phyloP scores from a whole-genome alignment of 1,284 basidiomycete genomes.

The Inonotus obliquus region DNA sequence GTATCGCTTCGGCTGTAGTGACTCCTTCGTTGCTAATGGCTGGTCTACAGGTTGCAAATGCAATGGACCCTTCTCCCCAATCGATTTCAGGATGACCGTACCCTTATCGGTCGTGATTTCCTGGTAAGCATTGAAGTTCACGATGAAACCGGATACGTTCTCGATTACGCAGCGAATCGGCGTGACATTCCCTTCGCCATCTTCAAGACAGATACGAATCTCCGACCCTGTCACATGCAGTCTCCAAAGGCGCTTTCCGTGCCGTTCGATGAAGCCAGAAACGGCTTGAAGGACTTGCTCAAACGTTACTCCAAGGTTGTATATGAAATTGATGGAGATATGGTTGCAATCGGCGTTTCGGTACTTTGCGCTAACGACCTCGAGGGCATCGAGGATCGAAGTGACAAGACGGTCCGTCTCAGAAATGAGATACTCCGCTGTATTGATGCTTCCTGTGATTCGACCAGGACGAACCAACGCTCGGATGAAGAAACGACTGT shows the following conservation, averaged over 20 bases:
- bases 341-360: slow-evolving; percentile 94
- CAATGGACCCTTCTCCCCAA: slow-evolving; percentile 90
- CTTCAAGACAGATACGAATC: slow-evolving; percentile 93
- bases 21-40: slow-evolving; percentile 95
- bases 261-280: slow-evolving; percentile 96
- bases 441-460: slow-evolving; percentile 87
- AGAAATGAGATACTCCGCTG: slow-evolving; percentile 94
- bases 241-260: slow-evolving; percentile 97
- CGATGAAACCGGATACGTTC: slow-evolving; percentile 98
- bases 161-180: slow-evolving; percentile 97
- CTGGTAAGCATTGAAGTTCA: slow-evolving; percentile 99
- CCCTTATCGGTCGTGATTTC: slow-evolving; percentile 97
- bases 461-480: slow-evolving; percentile 95
- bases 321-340: slow-evolving; percentile 98
- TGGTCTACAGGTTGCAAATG: slow-evolving; percentile 92
- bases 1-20: slow-evolving; percentile 98
- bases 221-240: slow-evolving; percentile 97
- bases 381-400: slow-evolving; percentile 90
- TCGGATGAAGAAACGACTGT: slow-evolving; percentile 97
- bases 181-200: slow-evolving; percentile 87
- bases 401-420: slow-evolving; percentile 97
- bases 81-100: slow-evolving; percentile 90
- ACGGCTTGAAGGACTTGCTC: slow-evolving; percentile 96
- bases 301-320: slow-evolving; percentile 92
- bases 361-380: slow-evolving; percentile 84